A percentile compares a stretch with the other conserved stretches of the same genome.
phyloP scores from a whole-genome alignment of 371 early-diverging fungal species.

The Rhizomucor miehei region DNA sequence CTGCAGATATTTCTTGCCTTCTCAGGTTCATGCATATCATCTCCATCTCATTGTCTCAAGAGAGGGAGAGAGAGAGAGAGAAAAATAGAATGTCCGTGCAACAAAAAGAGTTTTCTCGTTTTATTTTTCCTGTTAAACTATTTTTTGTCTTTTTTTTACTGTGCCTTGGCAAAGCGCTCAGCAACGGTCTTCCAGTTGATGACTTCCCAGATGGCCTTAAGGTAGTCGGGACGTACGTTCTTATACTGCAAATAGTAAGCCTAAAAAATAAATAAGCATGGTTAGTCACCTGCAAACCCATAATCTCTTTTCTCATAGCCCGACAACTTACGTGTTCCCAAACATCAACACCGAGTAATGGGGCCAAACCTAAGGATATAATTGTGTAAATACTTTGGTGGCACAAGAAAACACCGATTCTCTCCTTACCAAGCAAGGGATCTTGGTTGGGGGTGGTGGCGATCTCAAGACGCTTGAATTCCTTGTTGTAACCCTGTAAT shows the following conservation, averaged over 20 bases:
- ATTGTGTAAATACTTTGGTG: background rate
- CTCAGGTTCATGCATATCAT: no score
- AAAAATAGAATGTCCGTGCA: no score
- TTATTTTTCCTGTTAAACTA: no score
- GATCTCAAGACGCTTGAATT: conserved; percentile 77
- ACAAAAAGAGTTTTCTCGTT: no score
- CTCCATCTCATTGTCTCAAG: no score
- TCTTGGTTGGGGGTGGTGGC: conserved; percentile 95
- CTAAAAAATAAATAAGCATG: conserved; percentile 16
- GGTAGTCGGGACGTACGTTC: conserved; percentile 94
- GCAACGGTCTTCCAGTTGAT: conserved; percentile 97
- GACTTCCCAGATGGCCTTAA: conserved; percentile 94
- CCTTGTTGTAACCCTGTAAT: conserved; percentile 77
- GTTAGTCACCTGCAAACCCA: background rate
- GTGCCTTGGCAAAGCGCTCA: conserved; percentile 74
- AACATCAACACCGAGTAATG: conserved; percentile 94
- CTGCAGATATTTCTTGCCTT: no score
- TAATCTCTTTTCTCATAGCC: background rate
- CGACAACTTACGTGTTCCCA: conserved; percentile 88
- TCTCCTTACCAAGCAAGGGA: conserved; percentile 67
- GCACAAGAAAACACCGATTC: no score
- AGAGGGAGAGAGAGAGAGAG: no score
- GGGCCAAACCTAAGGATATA: conserved; percentile 53
- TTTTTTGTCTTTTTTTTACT: conserved; percentile 12
- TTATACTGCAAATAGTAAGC: conserved; percentile 98